Evolutionary conservation across 1,139 yeast genomes (phyloP).

Genomic region (Protomyces arabidopsidicola): DNA sequence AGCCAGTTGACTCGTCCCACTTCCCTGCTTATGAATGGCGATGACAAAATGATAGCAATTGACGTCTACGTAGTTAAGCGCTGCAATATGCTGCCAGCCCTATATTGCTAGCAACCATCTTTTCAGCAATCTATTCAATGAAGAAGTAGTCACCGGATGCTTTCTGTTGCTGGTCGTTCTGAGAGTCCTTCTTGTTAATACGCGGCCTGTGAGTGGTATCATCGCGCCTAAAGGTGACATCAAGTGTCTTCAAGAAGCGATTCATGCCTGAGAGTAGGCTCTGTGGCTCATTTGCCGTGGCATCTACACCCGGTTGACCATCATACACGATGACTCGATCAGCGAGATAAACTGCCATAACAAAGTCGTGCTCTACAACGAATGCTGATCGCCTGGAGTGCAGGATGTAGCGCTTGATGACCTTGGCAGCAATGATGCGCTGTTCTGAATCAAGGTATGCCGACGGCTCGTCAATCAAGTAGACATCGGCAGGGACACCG

Average conservation of each 20-base stretch:
- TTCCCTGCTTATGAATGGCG: not conserved
- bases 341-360: slow-evolving; percentile 96
- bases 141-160: slow-evolving; percentile 75
- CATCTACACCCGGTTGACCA: slow-evolving; percentile 82
- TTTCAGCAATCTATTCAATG: not conserved
- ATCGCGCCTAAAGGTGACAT: slow-evolving; percentile 96
- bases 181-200: slow-evolving; percentile 93
- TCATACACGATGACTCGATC: slow-evolving; percentile 97
- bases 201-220: slow-evolving; percentile 97
- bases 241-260: slow-evolving; percentile 89
- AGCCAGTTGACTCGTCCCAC: not conserved
- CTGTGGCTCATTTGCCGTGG: slow-evolving; percentile 82
- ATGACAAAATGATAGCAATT: not conserved
- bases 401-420: slow-evolving; percentile 89
- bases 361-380: slow-evolving; percentile 96
- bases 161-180: slow-evolving; percentile 98
- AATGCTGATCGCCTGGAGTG: slow-evolving; percentile 97
- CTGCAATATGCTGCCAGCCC: not conserved
- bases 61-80: not conserved
- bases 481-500: slow-evolving; percentile 52
- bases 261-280: slow-evolving; percentile 94
- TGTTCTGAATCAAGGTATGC: slow-evolving; percentile 98
- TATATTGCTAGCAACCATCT: not conserved
- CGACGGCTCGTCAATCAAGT: slow-evolving; percentile 38
- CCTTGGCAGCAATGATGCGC: slow-evolving; percentile 98